phyloP scores from a whole-genome alignment of 2,329 filamentous ascomycete genomes.

The Gaeumannomyces tritici region DNA sequence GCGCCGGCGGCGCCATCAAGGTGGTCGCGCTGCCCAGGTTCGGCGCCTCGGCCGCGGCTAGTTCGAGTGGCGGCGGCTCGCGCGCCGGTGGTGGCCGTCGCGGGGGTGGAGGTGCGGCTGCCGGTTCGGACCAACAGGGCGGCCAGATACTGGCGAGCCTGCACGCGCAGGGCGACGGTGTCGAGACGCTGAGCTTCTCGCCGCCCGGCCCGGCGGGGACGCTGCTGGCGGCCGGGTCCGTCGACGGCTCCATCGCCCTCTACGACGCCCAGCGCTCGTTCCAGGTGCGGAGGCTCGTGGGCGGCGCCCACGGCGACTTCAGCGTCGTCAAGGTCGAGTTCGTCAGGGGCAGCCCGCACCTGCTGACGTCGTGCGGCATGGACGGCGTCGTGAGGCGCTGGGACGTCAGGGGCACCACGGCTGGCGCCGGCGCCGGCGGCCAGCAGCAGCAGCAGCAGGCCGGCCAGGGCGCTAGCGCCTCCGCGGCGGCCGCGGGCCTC shows the following conservation, averaged over 20 bases:
- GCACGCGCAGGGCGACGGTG: conserved; percentile 63
- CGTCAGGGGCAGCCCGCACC: conserved; percentile 42
- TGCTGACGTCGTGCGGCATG: conserved; percentile 82
- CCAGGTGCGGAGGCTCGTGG: conserved; percentile 73
- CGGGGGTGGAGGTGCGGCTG: conserved; percentile 12
- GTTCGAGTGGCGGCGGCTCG: conserved; percentile 10
- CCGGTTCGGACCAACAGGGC: conserved; percentile 25
- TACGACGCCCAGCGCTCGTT: conserved; percentile 84
- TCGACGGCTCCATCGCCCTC: conserved; percentile 70
- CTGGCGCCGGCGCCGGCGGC: conserved; percentile 19
- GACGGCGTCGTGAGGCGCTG: conserved; percentile 85
- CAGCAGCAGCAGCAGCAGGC: conserved; percentile 2
- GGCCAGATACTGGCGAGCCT: conserved; percentile 70
- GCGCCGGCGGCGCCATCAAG: conserved; percentile 76
- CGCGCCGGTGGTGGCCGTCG: conserved; percentile 9
- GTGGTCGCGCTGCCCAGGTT: conserved; percentile 73
- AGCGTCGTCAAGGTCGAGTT: conserved; percentile 93
- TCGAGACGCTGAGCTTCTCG: conserved; percentile 68
- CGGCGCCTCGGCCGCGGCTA: conserved; percentile 13
- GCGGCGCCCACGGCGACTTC: conserved; percentile 76
- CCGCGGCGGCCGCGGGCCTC: conserved; percentile 54
- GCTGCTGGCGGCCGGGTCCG: conserved; percentile 55
- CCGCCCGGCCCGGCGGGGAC: conserved; percentile 31
- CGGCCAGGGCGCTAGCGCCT: conserved; percentile 13
- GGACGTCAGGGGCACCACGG: conserved; percentile 56